A percentile compares a stretch with the other conserved stretches of the same genome.
Evolutionary conservation across 805 yeast genomes (phyloP).

Genomic region (Lachancea sp.): DNA sequence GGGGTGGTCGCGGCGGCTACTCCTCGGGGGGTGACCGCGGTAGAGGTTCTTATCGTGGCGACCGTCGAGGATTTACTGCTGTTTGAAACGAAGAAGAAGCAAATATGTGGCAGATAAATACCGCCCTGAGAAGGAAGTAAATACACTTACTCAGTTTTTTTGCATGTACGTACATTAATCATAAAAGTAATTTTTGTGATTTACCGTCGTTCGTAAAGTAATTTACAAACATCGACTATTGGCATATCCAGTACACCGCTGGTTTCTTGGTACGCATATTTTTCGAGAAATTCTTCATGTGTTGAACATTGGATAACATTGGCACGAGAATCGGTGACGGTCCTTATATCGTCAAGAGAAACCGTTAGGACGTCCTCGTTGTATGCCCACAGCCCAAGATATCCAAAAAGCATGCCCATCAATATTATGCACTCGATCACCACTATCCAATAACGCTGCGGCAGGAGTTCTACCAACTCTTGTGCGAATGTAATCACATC

Average conservation of each 20-base stretch:
- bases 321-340: constrained; percentile 64
- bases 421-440: constrained; percentile 68
- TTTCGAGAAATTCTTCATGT: constrained; percentile 14
- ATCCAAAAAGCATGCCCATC: constrained; percentile 64
- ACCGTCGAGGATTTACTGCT: constrained; percentile 8
- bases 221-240: constrained; percentile 57
- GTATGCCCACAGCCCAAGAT: constrained; percentile 63
- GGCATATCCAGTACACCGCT: constrained; percentile 89
- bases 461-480: constrained; percentile 58
- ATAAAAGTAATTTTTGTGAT: not conserved
- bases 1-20: constrained; percentile 5
- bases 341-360: constrained; percentile 50
- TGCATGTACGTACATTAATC: constrained; percentile 7
- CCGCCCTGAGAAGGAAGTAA: not conserved
- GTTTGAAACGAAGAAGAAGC: not conserved
- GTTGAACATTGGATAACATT: constrained; percentile 27
- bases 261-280: constrained; percentile 51
- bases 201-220: constrained; percentile 40
- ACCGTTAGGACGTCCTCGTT: constrained; percentile 71
- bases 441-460: constrained; percentile 88
- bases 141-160: not conserved
- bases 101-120: not conserved
- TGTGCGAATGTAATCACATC: constrained; percentile 32
- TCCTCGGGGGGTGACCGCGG: constrained; percentile 9
- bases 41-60: constrained; percentile 7